Base-by-base conservation (phyloP, 345 rosid genomes). In the Populus simonii region DNA sequence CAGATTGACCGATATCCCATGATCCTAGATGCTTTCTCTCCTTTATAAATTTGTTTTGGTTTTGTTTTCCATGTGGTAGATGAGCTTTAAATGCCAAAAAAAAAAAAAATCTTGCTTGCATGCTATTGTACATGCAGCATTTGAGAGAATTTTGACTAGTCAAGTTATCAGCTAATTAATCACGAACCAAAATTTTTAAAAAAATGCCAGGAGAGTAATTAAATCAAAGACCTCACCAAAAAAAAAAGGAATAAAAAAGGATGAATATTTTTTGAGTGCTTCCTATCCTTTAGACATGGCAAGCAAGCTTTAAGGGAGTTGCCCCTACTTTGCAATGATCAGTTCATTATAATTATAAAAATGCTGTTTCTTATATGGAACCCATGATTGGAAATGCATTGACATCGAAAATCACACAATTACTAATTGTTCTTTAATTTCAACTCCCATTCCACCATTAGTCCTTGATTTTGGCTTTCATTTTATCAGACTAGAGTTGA, bases 51-150 rank as follows among this genome's bases (percentile, higher is more conserved):
- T 53, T 13, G 47, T 51, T 9, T 20, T 55, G 39, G 2, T 29
- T 66, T 31, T 66, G 41, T 71, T 43, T 72, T 23, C 33, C 84
- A 74, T 78, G 72, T 78, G 84, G 25, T 23, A 7, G 51, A 70
- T 66, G 25, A 33, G 74, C 73, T 0, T 45, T 27, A 7, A 45
- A 45, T 13, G 27, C 51, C 11, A 39, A 8, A 8, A 33, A 33
- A 33, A 33, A 33, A 33, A 33, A 0, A 47, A 25, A 25, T 22
- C 33, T 22, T n/a, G 39, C 38, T 41, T 47, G 36, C 5, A 15
- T 22, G 5, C 47, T 4, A n/a, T 66, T 36, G 39, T 27, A 35
- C 11, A 73, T 12, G 27, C 10, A 47, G 49, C 33, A 33, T 47
- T 33, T 20, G 33, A 17, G 39, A 31, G 20, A n/a, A 47, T 45